Evolutionary conservation across 331 rosid species (phyloP).

Genomic region (Malus hybrid): DNA sequence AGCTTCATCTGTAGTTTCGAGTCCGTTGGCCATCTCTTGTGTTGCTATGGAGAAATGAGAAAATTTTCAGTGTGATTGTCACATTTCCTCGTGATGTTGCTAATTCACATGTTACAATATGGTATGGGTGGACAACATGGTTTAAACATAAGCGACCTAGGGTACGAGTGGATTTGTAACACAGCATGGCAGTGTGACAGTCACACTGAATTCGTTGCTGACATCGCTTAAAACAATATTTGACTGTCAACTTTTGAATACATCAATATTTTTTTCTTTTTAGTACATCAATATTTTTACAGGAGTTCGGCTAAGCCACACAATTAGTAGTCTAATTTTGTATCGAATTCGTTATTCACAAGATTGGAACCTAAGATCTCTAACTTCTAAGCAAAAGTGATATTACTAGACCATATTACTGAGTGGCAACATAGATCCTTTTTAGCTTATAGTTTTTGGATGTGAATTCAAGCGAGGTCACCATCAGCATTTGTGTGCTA

Average conservation of each 20-base stretch:
- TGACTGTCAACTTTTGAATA: background rate
- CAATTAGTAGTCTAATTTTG: too few species aligned
- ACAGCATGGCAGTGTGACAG: background rate
- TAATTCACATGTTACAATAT: background rate
- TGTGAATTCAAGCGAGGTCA: background rate
- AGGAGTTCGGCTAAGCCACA: too few species aligned
- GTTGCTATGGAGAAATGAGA: background rate
- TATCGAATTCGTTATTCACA: too few species aligned
- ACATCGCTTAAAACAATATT: too few species aligned
- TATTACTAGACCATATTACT: too few species aligned
- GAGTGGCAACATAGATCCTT: too few species aligned
- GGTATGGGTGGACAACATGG: too few species aligned
- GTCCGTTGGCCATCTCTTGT: background rate
- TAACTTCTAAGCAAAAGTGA: accelerated
- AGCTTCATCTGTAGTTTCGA: background rate
- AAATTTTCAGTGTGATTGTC: background rate
- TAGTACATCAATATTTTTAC: too few species aligned
- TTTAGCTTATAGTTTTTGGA: background rate
- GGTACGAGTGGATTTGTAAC: background rate
- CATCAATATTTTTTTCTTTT: too few species aligned
- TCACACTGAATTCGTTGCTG: too few species aligned
- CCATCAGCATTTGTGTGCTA: background rate
- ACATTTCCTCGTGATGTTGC: background rate
- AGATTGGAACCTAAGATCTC: accelerated
- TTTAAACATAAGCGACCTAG: too few species aligned